phyloP scores from a whole-genome alignment of 2,329 filamentous ascomycete species.

The Endothia cerciana region DNA sequence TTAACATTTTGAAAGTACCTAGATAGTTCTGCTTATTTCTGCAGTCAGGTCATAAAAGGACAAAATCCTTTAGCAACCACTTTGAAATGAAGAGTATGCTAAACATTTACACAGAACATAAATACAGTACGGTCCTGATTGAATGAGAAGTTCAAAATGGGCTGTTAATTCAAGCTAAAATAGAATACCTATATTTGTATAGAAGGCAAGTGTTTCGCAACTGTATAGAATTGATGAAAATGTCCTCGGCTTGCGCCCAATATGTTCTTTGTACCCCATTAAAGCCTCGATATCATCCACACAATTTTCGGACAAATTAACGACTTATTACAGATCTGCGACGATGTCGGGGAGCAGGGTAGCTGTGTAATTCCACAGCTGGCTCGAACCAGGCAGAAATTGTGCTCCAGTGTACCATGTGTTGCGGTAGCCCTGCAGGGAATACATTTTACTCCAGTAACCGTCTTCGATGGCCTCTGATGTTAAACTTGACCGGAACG shows the following conservation, averaged over 20 bases:
- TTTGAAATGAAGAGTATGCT: no score
- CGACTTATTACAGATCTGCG: not conserved
- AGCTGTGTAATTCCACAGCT: conserved; percentile 13
- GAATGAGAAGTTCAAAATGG: no score
- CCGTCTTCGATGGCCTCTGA: conserved; percentile 34
- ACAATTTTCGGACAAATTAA: not conserved
- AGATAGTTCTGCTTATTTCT: no score
- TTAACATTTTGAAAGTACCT: no score
- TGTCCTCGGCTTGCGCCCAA: not conserved
- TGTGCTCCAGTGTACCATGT: conserved; percentile 41
- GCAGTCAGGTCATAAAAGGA: no score
- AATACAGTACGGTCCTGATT: no score
- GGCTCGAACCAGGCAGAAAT: conserved; percentile 15
- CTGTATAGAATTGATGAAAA: no score
- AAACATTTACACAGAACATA: no score
- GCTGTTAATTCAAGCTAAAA: no score
- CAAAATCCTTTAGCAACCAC: no score
- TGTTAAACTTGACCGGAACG: conserved; percentile 34
- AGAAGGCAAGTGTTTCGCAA: no score
- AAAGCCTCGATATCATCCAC: not conserved
- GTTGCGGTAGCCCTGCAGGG: conserved; percentile 38
- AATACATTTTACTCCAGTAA: conserved; percentile 38
- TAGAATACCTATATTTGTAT: no score
- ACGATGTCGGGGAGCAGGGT: not conserved
- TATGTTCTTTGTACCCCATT: not conserved